phyloP scores from a whole-genome alignment of 768 basidiomycete species.

The Porpolomopsis calyptriformis region DNA sequence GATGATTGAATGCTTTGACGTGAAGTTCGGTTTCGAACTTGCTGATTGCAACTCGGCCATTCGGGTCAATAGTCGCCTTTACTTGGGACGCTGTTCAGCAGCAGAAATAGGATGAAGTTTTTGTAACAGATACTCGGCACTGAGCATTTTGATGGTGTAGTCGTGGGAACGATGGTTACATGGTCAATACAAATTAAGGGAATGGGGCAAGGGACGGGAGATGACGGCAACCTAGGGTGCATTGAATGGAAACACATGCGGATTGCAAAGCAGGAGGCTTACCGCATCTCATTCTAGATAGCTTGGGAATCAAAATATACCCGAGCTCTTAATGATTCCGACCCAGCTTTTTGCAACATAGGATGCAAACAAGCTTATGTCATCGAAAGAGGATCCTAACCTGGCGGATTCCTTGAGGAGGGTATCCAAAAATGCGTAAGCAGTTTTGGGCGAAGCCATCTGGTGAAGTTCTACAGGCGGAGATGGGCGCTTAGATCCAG shows the following conservation, averaged over 20 bases:
- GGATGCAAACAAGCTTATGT: slow-evolving; percentile 42
- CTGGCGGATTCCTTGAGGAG: slow-evolving; percentile 42
- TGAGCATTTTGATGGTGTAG: neutral
- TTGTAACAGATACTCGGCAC: too few relatives aligned
- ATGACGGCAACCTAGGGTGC: too few relatives aligned
- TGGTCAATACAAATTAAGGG: neutral
- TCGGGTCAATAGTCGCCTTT: too few relatives aligned
- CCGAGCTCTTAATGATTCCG: slow-evolving; percentile 61
- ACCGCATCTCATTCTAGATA: neutral
- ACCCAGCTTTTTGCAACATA: slow-evolving; percentile 63
- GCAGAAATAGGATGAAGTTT: too few relatives aligned
- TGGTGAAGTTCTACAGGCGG: slow-evolving; percentile 59
- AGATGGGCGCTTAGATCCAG: neutral
- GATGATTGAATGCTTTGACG: slow-evolving; percentile 17
- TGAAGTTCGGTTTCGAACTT: slow-evolving; percentile 20
- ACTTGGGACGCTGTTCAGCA: too few relatives aligned
- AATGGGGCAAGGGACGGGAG: too few relatives aligned
- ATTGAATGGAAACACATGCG: neutral
- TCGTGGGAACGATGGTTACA: neutral
- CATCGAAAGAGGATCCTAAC: slow-evolving; percentile 37
- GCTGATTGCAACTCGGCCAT: too few relatives aligned
- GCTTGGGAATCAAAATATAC: slow-evolving; percentile 29
- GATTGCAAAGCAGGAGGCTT: neutral
- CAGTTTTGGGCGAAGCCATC: slow-evolving; percentile 62
- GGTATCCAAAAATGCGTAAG: slow-evolving; percentile 52